Evolutionary conservation across 2,329 filamentous ascomycete species (phyloP).

Genomic region (Grosmannia huntii): DNA sequence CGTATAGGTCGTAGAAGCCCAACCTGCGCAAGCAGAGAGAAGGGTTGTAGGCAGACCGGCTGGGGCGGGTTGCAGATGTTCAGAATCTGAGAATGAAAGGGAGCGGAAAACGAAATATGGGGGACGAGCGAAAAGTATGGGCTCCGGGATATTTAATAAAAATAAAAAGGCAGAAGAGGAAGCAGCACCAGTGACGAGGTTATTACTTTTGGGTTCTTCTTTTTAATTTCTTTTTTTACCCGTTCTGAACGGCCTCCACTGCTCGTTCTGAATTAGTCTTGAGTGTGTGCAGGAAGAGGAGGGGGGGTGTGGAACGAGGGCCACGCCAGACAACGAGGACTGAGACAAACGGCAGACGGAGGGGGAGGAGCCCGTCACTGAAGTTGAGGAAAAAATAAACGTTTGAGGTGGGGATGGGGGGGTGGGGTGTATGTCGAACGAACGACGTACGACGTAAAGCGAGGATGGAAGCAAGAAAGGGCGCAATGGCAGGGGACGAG

Average conservation of each 20-base stretch:
- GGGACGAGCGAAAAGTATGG: constrained; percentile 1
- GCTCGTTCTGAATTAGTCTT: neutral
- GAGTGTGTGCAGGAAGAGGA: neutral
- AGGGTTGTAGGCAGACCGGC: neutral
- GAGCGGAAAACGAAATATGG: neutral
- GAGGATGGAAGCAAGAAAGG: neutral
- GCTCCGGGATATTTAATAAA: neutral
- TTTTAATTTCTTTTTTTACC: constrained; percentile 6
- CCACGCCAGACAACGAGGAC: constrained; percentile 1
- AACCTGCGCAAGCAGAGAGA: neutral
- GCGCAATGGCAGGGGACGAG: neutral
- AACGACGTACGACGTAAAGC: constrained; percentile 1
- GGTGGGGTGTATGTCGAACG: neutral
- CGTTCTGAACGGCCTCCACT: neutral
- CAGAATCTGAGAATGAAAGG: neutral
- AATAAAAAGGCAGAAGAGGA: neutral
- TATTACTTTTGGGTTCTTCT: constrained; percentile 2
- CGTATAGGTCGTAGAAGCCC: neutral
- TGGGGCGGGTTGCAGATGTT: neutral
- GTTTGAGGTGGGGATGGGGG: neutral
- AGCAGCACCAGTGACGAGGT: neutral
- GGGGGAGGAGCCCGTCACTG: neutral
- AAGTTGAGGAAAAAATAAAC: neutral
- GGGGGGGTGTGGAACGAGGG: neutral
- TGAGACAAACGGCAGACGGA: constrained; percentile 2